Percentiles rank a stretch among this genome's conserved stretches.
Conservation (phyloP, 208 protist genomes). For the Hexamita inflata region DNA sequence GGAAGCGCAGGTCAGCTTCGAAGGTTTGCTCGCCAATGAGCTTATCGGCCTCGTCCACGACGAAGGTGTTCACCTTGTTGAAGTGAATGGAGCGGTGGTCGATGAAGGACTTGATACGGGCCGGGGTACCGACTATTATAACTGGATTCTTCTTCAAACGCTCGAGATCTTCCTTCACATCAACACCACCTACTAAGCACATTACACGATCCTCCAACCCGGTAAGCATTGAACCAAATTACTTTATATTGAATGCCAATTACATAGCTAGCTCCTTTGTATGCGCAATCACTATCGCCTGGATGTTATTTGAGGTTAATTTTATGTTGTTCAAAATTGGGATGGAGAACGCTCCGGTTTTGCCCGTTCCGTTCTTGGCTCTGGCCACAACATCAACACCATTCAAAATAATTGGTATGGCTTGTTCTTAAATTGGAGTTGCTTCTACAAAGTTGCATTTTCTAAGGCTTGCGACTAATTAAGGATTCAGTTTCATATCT, state of each 20-base stretch:
- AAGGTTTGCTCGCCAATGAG: neutral
- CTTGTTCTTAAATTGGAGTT: conserved; percentile 61
- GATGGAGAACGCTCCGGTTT: conserved; percentile 95
- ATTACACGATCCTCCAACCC: conserved; percentile 45
- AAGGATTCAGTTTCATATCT: neutral
- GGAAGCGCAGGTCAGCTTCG: too few relatives aligned
- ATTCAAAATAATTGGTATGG: conserved; percentile 81
- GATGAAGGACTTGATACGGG: conserved; percentile 84
- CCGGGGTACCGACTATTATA: conserved; percentile 93
- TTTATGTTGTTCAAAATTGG: conserved; percentile 87
- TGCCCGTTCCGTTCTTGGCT: conserved; percentile 98
- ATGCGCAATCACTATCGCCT: conserved; percentile 89
- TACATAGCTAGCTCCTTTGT: conserved; percentile 93
- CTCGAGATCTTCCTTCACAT: conserved; percentile 89
- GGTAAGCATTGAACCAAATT: conserved; percentile 65
- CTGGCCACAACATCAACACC: conserved; percentile 84
- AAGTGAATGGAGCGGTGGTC: conserved; percentile 77
- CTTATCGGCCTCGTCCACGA: conserved; percentile 44
- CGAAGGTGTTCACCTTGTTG: conserved; percentile 61
- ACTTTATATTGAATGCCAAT: conserved; percentile 87
- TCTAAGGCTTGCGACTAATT: neutral
- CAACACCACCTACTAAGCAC: conserved; percentile 53
- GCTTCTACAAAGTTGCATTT: neutral
- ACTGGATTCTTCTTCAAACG: conserved; percentile 62
- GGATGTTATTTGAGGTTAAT: conserved; percentile 65